Evolutionary conservation across 2,329 filamentous ascomycete genomes (phyloP), one percentile per base, ranked within the genome.

Genomic region (Pseudogymnoascus sp.): DNA sequence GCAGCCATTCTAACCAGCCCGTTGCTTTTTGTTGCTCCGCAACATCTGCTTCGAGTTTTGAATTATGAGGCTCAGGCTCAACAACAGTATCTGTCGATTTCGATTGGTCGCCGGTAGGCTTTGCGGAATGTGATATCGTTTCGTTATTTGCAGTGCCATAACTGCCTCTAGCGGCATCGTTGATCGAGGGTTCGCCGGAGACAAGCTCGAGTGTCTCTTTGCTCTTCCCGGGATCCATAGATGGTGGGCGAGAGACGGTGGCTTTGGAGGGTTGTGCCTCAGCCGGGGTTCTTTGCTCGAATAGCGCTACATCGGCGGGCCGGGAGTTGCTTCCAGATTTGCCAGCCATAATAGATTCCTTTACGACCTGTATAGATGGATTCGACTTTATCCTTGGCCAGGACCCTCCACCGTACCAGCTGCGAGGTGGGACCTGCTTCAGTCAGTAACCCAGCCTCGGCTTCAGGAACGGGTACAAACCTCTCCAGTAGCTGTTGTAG

Each of bases 311-410:
- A 62, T 70, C 69, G 39, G 67, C 60, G n/a, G 69, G 62, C 9
- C 69, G 62, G 4, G 62, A 42, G 11, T 63, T 66, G 60, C 69
- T 72, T n/a, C 64, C 65, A 8, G 69, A 62, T 62, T 71, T 73
- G 60, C 72, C 82, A 30, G 83, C 84, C 52, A 83, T 73, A 28
- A 87, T 86, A 11, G 81, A 84, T 70, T 88, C 84, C 66, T 78
- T 79, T 3, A 83, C 83, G 49, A 88, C 75, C 60, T 84, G 82
- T 5, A 81, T 86, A 7, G 84, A 87, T 28, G 84, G 78, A 14
- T 77, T 74, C 5, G 84, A 82, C 69, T 87, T 87, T 35, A 74
- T 71, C 64, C 81, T 77, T 16, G 83, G 81, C 82, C 82, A 86
- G 16, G 84, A 72, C 23, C 58, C 58, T 30, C 62, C 83, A 61